Percentiles rank a stretch among this genome's conserved stretches.
Evolutionary conservation across 805 yeast species (phyloP).

Genomic region (Pichia gijzeniarum): DNA sequence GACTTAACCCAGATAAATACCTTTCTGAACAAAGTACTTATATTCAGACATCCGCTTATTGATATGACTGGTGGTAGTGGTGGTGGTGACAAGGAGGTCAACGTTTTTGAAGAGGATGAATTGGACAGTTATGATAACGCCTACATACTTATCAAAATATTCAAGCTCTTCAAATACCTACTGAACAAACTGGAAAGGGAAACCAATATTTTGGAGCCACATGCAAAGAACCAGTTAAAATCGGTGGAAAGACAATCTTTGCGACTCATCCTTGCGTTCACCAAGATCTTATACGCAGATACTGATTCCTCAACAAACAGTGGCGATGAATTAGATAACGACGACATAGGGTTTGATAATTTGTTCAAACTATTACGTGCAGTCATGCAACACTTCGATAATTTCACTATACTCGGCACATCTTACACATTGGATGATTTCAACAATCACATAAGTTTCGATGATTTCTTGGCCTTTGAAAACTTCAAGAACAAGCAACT

Average conservation of each 20-base stretch:
- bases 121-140: conserved; percentile 24
- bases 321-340: conserved; percentile 11
- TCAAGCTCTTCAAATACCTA: conserved; percentile 32
- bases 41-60: conserved; percentile 15
- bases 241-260: conserved; percentile 24
- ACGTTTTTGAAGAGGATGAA: not conserved
- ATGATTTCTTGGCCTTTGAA: conserved; percentile 24
- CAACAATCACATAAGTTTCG: conserved; percentile 20
- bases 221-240: conserved; percentile 18
- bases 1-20: conserved; percentile 14
- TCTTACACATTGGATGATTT: conserved; percentile 18
- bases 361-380: conserved; percentile 27
- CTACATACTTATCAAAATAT: conserved; percentile 37
- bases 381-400: conserved; percentile 19
- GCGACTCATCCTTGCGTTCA: conserved; percentile 28
- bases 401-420: conserved; percentile 16
- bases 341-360: conserved; percentile 27
- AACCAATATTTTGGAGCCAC: conserved; percentile 19
- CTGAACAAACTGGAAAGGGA: conserved; percentile 24
- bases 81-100: not conserved
- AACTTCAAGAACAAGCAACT: conserved; percentile 15
- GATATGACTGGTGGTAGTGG: not conserved
- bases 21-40: conserved; percentile 17
- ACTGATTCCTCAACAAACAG: not conserved
- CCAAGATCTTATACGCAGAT: conserved; percentile 27